Conservation (phyloP, 305 asterid genomes). For the Solanum hybrid region DNA sequence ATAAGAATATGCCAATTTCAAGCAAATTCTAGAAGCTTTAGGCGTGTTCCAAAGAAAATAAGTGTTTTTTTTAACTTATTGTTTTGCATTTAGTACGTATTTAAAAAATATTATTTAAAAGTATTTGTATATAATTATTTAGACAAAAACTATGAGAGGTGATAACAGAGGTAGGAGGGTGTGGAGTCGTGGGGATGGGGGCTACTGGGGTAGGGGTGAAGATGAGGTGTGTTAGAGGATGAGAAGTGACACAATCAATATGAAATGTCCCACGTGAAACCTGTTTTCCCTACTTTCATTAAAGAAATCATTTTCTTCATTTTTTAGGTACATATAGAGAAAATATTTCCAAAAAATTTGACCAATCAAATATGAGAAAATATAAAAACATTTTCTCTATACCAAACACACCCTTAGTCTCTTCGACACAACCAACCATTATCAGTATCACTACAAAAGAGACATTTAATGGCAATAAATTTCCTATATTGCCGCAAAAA, state of each 20-base stretch:
- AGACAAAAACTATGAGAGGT: background rate
- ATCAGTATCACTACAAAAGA: background rate
- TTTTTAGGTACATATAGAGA: background rate
- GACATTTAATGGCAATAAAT: background rate
- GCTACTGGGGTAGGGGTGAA: background rate
- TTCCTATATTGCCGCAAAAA: background rate
- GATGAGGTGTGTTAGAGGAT: background rate
- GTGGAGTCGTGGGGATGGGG: background rate
- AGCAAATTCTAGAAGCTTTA: background rate
- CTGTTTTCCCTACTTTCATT: background rate
- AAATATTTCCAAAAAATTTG: background rate
- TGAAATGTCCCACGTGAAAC: background rate
- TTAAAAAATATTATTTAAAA: background rate
- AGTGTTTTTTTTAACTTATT: background rate
- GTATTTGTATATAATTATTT: background rate
- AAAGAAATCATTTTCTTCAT: background rate
- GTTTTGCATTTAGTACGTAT: background rate
- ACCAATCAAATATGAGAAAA: background rate
- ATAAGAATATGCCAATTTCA: background rate
- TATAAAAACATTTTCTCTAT: background rate
- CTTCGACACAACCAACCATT: background rate
- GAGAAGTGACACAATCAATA: background rate
- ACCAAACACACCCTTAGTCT: background rate
- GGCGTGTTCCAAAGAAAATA: background rate
- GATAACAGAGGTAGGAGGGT: background rate